These are phyloP conservation scores for Fragosphaeria purpurea DNA, from an alignment of 2,329 filamentous ascomycete genomes.

Conservation along the genomic window DNA sequence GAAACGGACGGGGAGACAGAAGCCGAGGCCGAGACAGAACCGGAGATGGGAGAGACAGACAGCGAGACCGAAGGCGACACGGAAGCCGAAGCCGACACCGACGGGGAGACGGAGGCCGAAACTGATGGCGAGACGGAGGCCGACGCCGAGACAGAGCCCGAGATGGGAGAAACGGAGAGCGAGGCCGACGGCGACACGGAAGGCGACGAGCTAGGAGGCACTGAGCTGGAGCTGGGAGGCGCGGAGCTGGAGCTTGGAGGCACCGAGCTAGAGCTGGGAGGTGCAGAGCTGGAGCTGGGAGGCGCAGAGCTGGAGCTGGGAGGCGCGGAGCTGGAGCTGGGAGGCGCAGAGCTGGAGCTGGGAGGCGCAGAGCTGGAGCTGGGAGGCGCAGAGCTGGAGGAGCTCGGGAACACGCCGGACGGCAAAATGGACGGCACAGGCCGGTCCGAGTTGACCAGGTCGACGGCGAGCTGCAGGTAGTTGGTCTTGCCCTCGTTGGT, in stretches of 20 bases:
- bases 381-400: neutral
- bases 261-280: neutral
- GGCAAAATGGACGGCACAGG: constrained; percentile 7
- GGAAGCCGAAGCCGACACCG: neutral
- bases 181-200: neutral
- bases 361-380: constrained; percentile 9
- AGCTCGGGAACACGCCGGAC: constrained; percentile 2
- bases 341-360: constrained; percentile 14
- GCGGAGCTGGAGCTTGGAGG: neutral
- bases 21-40: too few species aligned
- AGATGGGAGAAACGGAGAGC: neutral
- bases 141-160: neutral
- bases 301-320: constrained; percentile 5
- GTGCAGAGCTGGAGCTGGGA: neutral
- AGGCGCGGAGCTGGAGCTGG: constrained; percentile 12
- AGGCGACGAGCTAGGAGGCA: neutral
- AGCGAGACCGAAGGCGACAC: neutral
- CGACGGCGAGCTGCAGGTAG: constrained; percentile 11
- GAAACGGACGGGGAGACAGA: neutral
- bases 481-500: constrained; percentile 13
- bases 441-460: constrained; percentile 4
- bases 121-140: neutral
- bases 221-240: neutral
- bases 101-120: neutral
- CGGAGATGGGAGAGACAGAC: too few species aligned